Conservation (phyloP, 192 early-diverging fungal species). For the Phlyctochytrium planicorne region DNA sequence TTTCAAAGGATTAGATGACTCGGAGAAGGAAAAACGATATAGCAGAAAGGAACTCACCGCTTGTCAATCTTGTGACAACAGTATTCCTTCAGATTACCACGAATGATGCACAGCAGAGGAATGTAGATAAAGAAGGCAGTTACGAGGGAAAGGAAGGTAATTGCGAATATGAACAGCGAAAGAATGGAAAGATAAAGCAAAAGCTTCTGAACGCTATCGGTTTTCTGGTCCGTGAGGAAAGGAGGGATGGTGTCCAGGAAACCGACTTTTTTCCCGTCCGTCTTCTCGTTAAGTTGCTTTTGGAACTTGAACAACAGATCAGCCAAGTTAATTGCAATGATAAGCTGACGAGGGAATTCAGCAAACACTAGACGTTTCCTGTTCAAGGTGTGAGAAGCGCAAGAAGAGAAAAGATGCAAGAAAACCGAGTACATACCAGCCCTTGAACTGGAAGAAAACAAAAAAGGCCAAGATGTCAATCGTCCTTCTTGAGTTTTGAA, state of each 20-base stretch:
- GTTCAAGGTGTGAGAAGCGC: slow-evolving; percentile 24
- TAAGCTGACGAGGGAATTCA: slow-evolving; percentile 76
- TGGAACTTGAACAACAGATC: slow-evolving; percentile 33
- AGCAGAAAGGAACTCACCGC: slow-evolving; percentile 50
- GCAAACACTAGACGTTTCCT: slow-evolving; percentile 85
- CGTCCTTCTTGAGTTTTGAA: slow-evolving; percentile 62
- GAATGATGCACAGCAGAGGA: slow-evolving; percentile 73
- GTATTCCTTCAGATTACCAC: slow-evolving; percentile 86
- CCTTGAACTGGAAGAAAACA: slow-evolving; percentile 84
- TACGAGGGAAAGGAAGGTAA: slow-evolving; percentile 61
- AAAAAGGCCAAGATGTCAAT: slow-evolving; percentile 76
- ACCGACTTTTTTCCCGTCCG: neutral
- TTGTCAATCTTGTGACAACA: slow-evolving; percentile 89
- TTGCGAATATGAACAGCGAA: slow-evolving; percentile 59
- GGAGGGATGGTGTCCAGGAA: neutral
- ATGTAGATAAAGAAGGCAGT: slow-evolving; percentile 70
- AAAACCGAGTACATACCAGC: slow-evolving; percentile 40
- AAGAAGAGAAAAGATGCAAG: neutral
- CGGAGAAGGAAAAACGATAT: slow-evolving; percentile 3
- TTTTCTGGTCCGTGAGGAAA: neutral
- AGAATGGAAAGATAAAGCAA: slow-evolving; percentile 19
- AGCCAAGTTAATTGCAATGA: slow-evolving; percentile 44
- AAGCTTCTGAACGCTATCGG: neutral
- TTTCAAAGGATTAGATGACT: neutral
- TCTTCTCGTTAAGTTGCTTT: neutral